Conservation (phyloP, 345 rosid genomes). For the Rhizophora apiculata region DNA sequence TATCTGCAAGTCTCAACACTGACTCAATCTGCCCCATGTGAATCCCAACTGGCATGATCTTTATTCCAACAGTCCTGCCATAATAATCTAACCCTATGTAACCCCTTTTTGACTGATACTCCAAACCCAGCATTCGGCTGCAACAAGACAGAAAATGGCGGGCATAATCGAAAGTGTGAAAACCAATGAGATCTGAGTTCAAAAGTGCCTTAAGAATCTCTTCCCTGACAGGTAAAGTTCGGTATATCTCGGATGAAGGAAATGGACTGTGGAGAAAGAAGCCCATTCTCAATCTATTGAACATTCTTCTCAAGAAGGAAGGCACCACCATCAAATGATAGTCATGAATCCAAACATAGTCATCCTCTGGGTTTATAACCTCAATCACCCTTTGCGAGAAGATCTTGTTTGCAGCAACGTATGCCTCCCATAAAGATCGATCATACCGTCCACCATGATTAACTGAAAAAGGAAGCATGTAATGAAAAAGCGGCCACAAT, state of each 20-base stretch:
- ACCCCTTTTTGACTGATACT: slow-evolving; percentile 73
- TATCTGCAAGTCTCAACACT: slow-evolving; percentile 59
- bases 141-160: slow-evolving; percentile 81
- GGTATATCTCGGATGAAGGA: slow-evolving; percentile 75
- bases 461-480: slow-evolving; percentile 69
- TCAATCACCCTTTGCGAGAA: slow-evolving; percentile 71
- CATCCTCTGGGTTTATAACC: slow-evolving; percentile 74
- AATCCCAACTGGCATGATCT: slow-evolving; percentile 79
- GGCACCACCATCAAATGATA: slow-evolving; percentile 84
- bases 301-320: slow-evolving; percentile 62
- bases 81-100: slow-evolving; percentile 71
- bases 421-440: slow-evolving; percentile 73
- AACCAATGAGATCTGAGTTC: slow-evolving; percentile 71
- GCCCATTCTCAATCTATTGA: slow-evolving; percentile 69
- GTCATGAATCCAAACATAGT: slow-evolving; percentile 75
- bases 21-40: slow-evolving; percentile 76
- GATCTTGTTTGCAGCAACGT: slow-evolving; percentile 70
- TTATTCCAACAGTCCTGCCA: slow-evolving; percentile 75
- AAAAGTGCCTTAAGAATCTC: slow-evolving; percentile 68
- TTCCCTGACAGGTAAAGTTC: slow-evolving; percentile 73
- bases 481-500: slow-evolving; percentile 78
- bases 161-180: slow-evolving; percentile 94
- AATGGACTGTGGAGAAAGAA: slow-evolving; percentile 75
- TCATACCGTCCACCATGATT: slow-evolving; percentile 68
- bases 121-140: slow-evolving; percentile 68